A percentile compares a stretch with the other conserved stretches of the same genome.
phyloP scores from a whole-genome alignment of 1,284 basidiomycete species.

The Ustilago loliicola region DNA sequence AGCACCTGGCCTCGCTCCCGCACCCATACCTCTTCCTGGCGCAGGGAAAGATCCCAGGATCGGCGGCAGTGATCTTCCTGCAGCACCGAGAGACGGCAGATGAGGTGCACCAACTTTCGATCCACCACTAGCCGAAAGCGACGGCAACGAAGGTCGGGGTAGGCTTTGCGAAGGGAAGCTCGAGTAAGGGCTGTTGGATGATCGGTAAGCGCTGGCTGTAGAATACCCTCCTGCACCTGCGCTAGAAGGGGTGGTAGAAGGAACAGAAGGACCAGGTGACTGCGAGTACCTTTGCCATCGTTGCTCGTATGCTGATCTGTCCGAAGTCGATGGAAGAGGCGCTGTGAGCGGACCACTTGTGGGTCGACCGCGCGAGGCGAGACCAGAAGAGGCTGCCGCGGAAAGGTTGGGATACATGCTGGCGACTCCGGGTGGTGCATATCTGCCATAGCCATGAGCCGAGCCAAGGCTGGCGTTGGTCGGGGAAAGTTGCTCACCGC shows the following conservation, averaged over 20 bases:
- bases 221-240: constrained; percentile 29
- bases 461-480: constrained; percentile 32
- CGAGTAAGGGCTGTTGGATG: constrained; percentile 44
- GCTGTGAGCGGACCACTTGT: constrained; percentile 36
- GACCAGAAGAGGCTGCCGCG: constrained; percentile 18
- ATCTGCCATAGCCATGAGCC: constrained; percentile 35
- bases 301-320: constrained; percentile 36
- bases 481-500: constrained; percentile 33
- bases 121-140: constrained; percentile 26
- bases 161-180: constrained; percentile 49
- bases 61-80: constrained; percentile 47
- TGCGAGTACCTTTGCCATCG: constrained; percentile 47
- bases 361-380: constrained; percentile 21
- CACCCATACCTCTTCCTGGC: constrained; percentile 18
- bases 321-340: constrained; percentile 26
- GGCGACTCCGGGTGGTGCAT: constrained; percentile 25
- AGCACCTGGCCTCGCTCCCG: constrained; percentile 11
- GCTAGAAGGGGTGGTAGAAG: constrained; percentile 2
- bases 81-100: constrained; percentile 37
- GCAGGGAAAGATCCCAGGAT: constrained; percentile 46
- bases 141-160: constrained; percentile 44
- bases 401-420: constrained; percentile 32
- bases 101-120: constrained; percentile 37
- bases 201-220: constrained; percentile 40
- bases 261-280: constrained; percentile 34